Base-by-base conservation (phyloP, 208 protist genomes). In the Leishmania lainsoni region DNA sequence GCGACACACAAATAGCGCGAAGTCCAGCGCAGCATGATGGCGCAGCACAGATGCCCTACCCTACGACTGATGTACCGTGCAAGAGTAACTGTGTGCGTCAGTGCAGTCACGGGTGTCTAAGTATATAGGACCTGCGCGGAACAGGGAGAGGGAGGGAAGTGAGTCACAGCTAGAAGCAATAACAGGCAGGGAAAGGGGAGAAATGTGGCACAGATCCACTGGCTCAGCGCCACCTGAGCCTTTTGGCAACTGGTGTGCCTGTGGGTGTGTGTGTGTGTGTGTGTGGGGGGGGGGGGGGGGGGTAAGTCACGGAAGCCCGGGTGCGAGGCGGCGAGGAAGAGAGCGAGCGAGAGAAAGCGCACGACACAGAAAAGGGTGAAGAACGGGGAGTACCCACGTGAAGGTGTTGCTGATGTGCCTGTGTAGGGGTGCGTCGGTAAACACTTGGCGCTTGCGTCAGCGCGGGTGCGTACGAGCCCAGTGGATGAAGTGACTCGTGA, bases 1-100 rank as follows among this genome's bases (percentile, higher is more conserved):
- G 35, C 35, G 35, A 1, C 35, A 35, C 35, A 35, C 35, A 35
- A 35, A 35, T 35, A 35, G 35, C 35, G 35, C 35, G 35, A 35
- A 35, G 35, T 35, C 35, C 75, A 87, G 70, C 90, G 87, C 56
- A 94, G 69, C 90, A 94, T 94, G 8, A 49, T n/a, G 39, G 29
- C 73, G 5, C 52, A 59, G 54, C 54, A 39, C 16, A 9, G 32
- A 76, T 35, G 32, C 22, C 26, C 12, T 75, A 39, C 35, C 5
- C 14, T 6, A 58, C 6, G 0, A 32, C 4, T 42, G 9, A 16
- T 39, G 29, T 48, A n/a, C 5, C 39, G 71, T 29, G n/a, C 14
- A n/a, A 26, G 29, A 8, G 48, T 29, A 16, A 45, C 49, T 56
- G 48, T 39, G 70, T 39, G 45, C 54, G 45, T 51, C 4, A 54